Evolutionary conservation across 805 yeast species (phyloP).

Genomic region (Kluyveromyces nonfermentans): DNA sequence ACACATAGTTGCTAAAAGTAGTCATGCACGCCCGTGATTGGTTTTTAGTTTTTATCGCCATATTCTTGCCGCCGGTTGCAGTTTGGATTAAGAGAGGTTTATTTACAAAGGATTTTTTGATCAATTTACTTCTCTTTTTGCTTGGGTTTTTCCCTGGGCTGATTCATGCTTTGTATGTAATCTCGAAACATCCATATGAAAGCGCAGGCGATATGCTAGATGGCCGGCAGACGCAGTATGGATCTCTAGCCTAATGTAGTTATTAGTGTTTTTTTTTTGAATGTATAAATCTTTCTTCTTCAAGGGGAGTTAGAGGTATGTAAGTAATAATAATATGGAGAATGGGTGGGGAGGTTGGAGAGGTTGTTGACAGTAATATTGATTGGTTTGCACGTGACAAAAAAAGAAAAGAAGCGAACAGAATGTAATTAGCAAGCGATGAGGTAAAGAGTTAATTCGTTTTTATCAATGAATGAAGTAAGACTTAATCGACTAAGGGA

Average conservation of each 20-base stretch:
- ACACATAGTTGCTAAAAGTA: neutral
- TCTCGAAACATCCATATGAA: slow-evolving; percentile 43
- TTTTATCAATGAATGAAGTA: too few relatives aligned
- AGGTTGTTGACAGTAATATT: too few relatives aligned
- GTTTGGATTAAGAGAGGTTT: slow-evolving; percentile 61
- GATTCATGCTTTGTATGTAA: slow-evolving; percentile 59
- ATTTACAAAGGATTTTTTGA: slow-evolving; percentile 30
- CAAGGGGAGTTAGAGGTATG: too few relatives aligned
- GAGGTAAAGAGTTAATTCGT: too few relatives aligned
- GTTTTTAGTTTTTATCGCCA: slow-evolving; percentile 58
- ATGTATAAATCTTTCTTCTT: too few relatives aligned
- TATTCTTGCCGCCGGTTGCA: slow-evolving; percentile 65
- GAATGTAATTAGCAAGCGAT: too few relatives aligned
- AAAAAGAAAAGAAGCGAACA: neutral
- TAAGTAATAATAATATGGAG: too few relatives aligned
- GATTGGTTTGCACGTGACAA: slow-evolving; percentile 1
- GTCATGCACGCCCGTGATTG: slow-evolving; percentile 40
- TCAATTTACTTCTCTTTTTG: slow-evolving; percentile 50
- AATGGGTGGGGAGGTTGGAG: too few relatives aligned
- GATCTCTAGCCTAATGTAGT: slow-evolving; percentile 7
- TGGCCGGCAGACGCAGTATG: slow-evolving; percentile 8
- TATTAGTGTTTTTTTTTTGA: neutral
- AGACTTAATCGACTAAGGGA: too few relatives aligned
- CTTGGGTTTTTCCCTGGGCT: slow-evolving; percentile 65
- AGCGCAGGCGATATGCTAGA: slow-evolving; percentile 11